Evolutionary conservation across 1,139 yeast species (phyloP).

Genomic region (Kodamaea derodonti): DNA sequence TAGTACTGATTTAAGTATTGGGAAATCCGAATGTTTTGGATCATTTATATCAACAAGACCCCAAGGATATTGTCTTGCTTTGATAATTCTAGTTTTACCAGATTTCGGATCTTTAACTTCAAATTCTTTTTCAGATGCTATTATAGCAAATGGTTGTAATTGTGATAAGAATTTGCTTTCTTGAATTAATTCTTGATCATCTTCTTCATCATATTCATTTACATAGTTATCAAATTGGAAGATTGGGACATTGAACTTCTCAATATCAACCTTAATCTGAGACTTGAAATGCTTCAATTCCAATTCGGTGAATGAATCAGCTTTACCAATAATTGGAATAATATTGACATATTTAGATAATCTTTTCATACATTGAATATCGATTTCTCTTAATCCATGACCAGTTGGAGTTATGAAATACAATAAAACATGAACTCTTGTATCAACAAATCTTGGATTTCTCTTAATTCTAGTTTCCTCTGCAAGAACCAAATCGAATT

Average conservation of each 20-base stretch:
- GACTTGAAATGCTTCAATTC: conserved; percentile 62
- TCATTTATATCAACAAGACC: conserved; percentile 83
- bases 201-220: conserved; percentile 45
- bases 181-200: conserved; percentile 72
- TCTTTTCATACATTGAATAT: conserved; percentile 71
- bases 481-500: conserved; percentile 85
- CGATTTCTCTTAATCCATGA: conserved; percentile 72
- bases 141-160: conserved; percentile 82
- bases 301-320: conserved; percentile 77
- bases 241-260: conserved; percentile 72
- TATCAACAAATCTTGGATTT: conserved; percentile 76
- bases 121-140: conserved; percentile 60
- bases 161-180: conserved; percentile 75
- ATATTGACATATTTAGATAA: conserved; percentile 80
- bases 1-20: conserved; percentile 75
- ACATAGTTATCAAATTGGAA: conserved; percentile 63
- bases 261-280: conserved; percentile 65
- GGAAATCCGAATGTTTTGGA: conserved; percentile 77
- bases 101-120: conserved; percentile 50
- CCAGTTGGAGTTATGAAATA: conserved; percentile 76
- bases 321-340: conserved; percentile 81
- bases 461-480: conserved; percentile 91
- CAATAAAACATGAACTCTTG: conserved; percentile 68
- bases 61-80: conserved; percentile 94
- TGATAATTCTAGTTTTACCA: conserved; percentile 51